Evolutionary conservation across 1,284 basidiomycete species (phyloP).

Genomic region (Sporisorium graminicola): DNA sequence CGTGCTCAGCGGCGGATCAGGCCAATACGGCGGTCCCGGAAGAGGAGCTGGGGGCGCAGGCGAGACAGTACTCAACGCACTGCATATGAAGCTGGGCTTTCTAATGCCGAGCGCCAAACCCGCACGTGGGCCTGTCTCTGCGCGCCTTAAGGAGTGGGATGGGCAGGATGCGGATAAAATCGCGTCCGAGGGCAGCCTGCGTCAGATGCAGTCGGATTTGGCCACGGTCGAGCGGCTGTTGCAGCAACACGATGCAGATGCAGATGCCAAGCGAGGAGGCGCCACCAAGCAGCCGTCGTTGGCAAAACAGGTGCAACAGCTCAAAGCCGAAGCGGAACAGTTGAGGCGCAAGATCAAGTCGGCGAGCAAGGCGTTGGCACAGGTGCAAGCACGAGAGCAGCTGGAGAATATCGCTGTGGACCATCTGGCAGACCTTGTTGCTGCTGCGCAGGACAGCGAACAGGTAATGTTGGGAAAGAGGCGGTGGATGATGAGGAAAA

Average conservation of each 20-base stretch:
- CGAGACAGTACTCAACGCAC: conserved; percentile 18
- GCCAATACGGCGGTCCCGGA: no score
- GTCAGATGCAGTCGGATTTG: conserved; percentile 34
- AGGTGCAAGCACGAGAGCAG: conserved; percentile 7
- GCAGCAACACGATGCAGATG: conserved; percentile 1
- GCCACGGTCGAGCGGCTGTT: conserved; percentile 17
- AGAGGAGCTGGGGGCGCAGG: not conserved
- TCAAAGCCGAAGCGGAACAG: conserved; percentile 24
- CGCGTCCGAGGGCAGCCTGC: conserved; percentile 18
- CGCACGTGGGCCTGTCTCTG: conserved; percentile 32
- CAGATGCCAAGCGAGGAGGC: no score
- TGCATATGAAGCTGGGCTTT: conserved; percentile 26
- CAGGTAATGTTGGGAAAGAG: conserved; percentile 33
- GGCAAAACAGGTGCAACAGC: conserved; percentile 21
- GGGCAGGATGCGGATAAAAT: conserved; percentile 44
- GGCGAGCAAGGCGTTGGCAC: not conserved
- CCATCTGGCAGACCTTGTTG: conserved; percentile 32
- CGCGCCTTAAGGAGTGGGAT: conserved; percentile 34
- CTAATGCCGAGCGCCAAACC: conserved; percentile 39
- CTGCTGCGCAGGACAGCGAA: conserved; percentile 34
- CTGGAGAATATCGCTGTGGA: conserved; percentile 20
- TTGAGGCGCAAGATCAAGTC: conserved; percentile 33
- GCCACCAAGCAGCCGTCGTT: not conserved
- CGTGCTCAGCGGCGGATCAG: not conserved
- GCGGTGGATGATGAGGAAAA: conserved; percentile 27